Percentiles rank a stretch among this genome's conserved stretches.
Conservation (phyloP, 805 yeast genomes). For the Ogataea pini region DNA sequence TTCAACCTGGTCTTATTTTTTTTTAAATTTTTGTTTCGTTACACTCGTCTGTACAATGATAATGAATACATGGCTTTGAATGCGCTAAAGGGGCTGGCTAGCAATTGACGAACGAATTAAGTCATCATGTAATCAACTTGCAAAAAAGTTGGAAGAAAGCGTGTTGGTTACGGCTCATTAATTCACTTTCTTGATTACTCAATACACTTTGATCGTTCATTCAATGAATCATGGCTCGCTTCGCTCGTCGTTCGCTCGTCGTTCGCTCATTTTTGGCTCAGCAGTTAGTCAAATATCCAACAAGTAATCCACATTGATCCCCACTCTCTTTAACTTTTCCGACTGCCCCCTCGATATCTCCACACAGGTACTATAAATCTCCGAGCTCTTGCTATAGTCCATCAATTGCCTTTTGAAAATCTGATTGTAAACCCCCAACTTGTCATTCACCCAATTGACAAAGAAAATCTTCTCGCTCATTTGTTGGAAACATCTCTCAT, state of each 20-base stretch:
- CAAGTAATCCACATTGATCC: slow-evolving; percentile 74
- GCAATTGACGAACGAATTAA: too few species aligned
- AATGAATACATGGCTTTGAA: background rate
- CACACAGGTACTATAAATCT: slow-evolving; percentile 56
- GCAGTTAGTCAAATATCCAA: slow-evolving; percentile 29
- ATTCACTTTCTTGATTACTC: too few species aligned
- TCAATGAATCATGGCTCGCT: too few species aligned
- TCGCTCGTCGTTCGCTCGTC: too few species aligned
- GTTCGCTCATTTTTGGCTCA: too few species aligned
- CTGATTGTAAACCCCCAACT: slow-evolving; percentile 58
- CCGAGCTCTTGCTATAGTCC: slow-evolving; percentile 56
- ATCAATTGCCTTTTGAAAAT: slow-evolving; percentile 66
- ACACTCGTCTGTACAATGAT: background rate
- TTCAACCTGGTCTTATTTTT: background rate
- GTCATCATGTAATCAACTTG: too few species aligned
- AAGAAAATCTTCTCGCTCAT: slow-evolving; percentile 36
- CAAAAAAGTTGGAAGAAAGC: too few species aligned
- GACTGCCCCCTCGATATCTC: slow-evolving; percentile 59
- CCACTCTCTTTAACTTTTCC: slow-evolving; percentile 58
- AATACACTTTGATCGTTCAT: too few species aligned
- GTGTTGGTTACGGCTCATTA: too few species aligned
- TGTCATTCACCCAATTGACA: slow-evolving; percentile 75
- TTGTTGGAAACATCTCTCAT: slow-evolving; percentile 47
- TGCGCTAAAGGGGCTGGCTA: too few species aligned
- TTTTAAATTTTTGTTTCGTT: background rate